phyloP scores from a whole-genome alignment of 2,329 filamentous ascomycete genomes.

The Alternaria solani region DNA sequence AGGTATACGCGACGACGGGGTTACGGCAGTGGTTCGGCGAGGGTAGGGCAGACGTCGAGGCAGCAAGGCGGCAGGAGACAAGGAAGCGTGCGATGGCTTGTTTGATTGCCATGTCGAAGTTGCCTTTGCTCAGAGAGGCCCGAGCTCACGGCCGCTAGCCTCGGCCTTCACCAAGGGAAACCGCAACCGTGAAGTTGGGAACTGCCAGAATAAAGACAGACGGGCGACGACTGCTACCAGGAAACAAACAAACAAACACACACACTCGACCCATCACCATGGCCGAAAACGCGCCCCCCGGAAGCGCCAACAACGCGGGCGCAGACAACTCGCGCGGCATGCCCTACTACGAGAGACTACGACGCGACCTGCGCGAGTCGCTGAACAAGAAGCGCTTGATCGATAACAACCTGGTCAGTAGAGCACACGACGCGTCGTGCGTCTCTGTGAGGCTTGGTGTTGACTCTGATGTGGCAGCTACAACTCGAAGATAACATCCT shows the following conservation, averaged over 20 bases:
- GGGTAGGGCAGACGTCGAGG: slow-evolving; percentile 1
- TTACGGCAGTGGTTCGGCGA: slow-evolving; percentile 3
- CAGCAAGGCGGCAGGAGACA: background rate
- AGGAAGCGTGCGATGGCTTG: slow-evolving; percentile 6
- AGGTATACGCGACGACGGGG: slow-evolving; percentile 7
- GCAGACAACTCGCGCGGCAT: slow-evolving; percentile 59
- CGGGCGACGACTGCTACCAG: background rate
- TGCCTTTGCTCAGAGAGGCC: slow-evolving; percentile 27
- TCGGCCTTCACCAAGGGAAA: slow-evolving; percentile 26
- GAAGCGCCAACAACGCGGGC: slow-evolving; percentile 44
- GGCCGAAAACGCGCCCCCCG: slow-evolving; percentile 58
- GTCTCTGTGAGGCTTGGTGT: slow-evolving; percentile 13
- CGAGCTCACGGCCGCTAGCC: slow-evolving; percentile 26
- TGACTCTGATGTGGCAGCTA: slow-evolving; percentile 52
- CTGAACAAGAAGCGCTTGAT: slow-evolving; percentile 71
- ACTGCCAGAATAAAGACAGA: slow-evolving; percentile 10
- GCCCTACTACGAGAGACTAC: slow-evolving; percentile 77
- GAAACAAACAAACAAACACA: background rate
- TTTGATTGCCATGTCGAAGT: slow-evolving; percentile 17
- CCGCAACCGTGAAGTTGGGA: slow-evolving; percentile 14
- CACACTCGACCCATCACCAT: slow-evolving; percentile 41
- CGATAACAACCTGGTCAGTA: slow-evolving; percentile 66
- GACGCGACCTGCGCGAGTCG: slow-evolving; percentile 71
- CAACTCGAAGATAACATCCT: slow-evolving; percentile 81
- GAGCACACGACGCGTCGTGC: slow-evolving; percentile 3